Conservation (phyloP, 2,329 filamentous ascomycete genomes). For the Colletotrichum musicola region DNA sequence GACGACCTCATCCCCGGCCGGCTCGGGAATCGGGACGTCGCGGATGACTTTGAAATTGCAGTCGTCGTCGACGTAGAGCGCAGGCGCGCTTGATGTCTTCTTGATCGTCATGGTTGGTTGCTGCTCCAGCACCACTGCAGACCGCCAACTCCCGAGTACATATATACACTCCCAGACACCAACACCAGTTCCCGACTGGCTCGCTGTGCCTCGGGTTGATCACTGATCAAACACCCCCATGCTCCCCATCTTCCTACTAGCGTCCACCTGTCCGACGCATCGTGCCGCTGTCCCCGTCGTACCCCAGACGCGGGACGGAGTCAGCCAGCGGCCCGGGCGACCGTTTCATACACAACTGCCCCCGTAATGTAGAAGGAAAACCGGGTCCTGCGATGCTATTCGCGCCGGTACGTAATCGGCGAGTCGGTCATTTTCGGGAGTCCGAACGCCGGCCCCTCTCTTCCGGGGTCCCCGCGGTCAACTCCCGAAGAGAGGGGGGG, state of each 20-base stretch:
- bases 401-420: neutral
- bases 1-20: neutral
- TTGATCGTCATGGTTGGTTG: neutral
- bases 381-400: neutral
- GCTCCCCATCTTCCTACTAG: neutral
- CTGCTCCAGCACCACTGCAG: neutral
- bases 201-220: neutral
- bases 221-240: neutral
- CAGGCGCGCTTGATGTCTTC: neutral
- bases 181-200: neutral
- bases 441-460: neutral
- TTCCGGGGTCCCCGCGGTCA: neutral
- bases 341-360: too few relatives aligned
- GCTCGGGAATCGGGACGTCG: conserved; percentile 10
- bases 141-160: neutral
- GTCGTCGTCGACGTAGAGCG: conserved; percentile 27
- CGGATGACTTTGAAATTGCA: conserved; percentile 19
- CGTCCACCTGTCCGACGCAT: neutral
- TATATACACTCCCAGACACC: neutral
- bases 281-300: too few relatives aligned
- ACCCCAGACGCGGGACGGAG: too few relatives aligned
- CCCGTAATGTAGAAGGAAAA: neutral
- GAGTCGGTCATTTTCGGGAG: neutral
- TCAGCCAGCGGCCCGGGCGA: too few relatives aligned
- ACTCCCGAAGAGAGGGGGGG: neutral